Conservation (phyloP, 257 asterid species). For the Parsonsia alboflavescens region DNA sequence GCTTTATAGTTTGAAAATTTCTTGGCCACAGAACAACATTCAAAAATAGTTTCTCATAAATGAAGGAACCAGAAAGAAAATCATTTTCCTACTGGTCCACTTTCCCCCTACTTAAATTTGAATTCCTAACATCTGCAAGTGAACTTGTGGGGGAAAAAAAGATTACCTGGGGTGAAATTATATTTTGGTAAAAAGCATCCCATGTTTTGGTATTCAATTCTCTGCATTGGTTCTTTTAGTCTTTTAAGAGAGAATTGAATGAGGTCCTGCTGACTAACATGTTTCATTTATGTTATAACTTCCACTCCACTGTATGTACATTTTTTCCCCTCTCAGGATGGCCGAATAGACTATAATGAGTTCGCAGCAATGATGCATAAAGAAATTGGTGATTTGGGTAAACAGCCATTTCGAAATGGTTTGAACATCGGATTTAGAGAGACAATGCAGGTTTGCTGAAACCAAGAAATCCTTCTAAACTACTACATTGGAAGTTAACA, state of each 20-base stretch:
- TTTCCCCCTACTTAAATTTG: neutral
- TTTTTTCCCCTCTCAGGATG: constrained; percentile 32
- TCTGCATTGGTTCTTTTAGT: neutral
- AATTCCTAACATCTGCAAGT: neutral
- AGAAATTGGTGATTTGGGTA: constrained; percentile 35
- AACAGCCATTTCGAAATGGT: constrained; percentile 22
- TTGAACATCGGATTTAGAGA: constrained; percentile 21
- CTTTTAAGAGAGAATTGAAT: neutral
- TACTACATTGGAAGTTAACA: neutral
- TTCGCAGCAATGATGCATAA: constrained; percentile 52
- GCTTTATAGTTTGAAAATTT: too few relatives aligned
- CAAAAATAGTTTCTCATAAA: too few relatives aligned
- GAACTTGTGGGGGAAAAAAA: neutral
- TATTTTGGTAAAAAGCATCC: too few relatives aligned
- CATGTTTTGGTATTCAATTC: neutral
- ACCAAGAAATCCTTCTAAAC: constrained; percentile 5
- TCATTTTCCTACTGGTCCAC: too few relatives aligned
- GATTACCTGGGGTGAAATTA: neutral
- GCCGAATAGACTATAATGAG: constrained; percentile 44
- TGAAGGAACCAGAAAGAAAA: too few relatives aligned
- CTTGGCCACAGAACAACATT: too few relatives aligned
- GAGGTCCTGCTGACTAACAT: neutral
- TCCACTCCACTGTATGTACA: neutral
- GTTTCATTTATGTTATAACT: neutral
- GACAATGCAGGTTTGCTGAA: constrained; percentile 21